phyloP scores from a whole-genome alignment of 495 filamentous ascomycete genomes.

The Hypoxylon subgilvum region DNA sequence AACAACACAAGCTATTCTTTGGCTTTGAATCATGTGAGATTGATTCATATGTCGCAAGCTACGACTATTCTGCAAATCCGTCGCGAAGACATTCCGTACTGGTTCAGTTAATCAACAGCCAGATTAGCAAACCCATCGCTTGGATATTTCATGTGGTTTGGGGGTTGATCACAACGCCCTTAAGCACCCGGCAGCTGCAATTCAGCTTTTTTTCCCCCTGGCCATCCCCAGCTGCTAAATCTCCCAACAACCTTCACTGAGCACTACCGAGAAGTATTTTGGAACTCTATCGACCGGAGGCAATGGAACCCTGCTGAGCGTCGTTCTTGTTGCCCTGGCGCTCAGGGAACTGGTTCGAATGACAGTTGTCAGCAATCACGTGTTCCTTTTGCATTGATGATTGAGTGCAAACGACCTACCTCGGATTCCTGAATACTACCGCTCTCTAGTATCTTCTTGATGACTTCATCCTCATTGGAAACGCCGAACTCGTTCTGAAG shows the following conservation, averaged over 20 bases:
- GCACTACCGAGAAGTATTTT: constrained; percentile 6
- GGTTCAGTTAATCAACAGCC: background rate
- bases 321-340: constrained; percentile 54
- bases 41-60: constrained; percentile 30
- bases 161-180: background rate
- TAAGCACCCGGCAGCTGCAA: background rate
- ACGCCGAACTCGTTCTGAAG: constrained; percentile 92
- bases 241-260: constrained; percentile 1
- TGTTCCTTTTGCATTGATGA: background rate
- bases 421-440: constrained; percentile 70
- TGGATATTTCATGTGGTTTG: constrained; percentile 13
- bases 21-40: constrained; percentile 7
- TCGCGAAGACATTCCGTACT: constrained; percentile 12
- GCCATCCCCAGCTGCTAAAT: background rate
- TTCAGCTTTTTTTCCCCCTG: background rate
- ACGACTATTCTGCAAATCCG: constrained; percentile 23
- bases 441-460: constrained; percentile 78
- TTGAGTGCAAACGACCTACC: constrained; percentile 58
- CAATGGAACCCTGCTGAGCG: constrained; percentile 39
- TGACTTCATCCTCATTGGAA: constrained; percentile 72
- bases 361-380: background rate
- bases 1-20: background rate
- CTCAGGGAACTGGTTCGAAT: constrained; percentile 51
- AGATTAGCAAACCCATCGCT: constrained; percentile 13
- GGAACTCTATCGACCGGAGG: constrained; percentile 35